Percentiles rank a stretch among this genome's conserved stretches.
These are phyloP conservation scores for Tanacetum coccineum DNA, from an alignment of 129 eudicot species.

Conservation along the genomic window DNA sequence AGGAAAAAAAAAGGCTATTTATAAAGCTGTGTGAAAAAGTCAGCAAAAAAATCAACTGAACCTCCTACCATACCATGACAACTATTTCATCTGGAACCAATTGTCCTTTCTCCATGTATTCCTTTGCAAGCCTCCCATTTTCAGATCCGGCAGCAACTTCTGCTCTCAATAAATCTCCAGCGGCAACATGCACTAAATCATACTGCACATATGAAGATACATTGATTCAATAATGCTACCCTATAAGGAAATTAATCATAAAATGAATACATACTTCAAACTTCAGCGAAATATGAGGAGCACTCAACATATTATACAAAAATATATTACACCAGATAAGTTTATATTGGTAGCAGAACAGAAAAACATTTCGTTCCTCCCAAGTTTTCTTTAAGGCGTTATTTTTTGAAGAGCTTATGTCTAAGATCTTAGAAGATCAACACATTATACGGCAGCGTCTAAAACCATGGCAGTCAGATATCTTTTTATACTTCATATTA, in stretches of 20 bases:
- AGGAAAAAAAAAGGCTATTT: conserved; percentile 5
- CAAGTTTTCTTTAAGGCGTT: too few relatives aligned
- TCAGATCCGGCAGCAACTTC: conserved; percentile 86
- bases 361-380: too few relatives aligned
- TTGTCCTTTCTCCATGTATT: conserved; percentile 89
- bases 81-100: conserved; percentile 90
- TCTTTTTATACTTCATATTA: too few relatives aligned
- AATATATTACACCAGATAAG: too few relatives aligned
- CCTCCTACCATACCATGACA: conserved; percentile 53
- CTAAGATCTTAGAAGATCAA: too few relatives aligned
- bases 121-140: conserved; percentile 83
- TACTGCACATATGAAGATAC: conserved; percentile 56
- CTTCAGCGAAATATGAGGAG: too few relatives aligned
- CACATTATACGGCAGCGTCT: too few relatives aligned
- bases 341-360: too few relatives aligned
- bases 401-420: too few relatives aligned
- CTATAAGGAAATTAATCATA: conserved; percentile 1
- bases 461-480: too few relatives aligned
- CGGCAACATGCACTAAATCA: conserved; percentile 89
- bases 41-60: background rate
- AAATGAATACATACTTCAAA: too few relatives aligned
- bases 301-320: too few relatives aligned
- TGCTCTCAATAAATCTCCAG: conserved; percentile 90
- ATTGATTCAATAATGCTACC: conserved; percentile 15
- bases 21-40: conserved; percentile 5